Percentiles rank a stretch among this genome's conserved stretches.
Conservation (phyloP, 352 stramenopile species). For the Stramenopiles sp. region DNA sequence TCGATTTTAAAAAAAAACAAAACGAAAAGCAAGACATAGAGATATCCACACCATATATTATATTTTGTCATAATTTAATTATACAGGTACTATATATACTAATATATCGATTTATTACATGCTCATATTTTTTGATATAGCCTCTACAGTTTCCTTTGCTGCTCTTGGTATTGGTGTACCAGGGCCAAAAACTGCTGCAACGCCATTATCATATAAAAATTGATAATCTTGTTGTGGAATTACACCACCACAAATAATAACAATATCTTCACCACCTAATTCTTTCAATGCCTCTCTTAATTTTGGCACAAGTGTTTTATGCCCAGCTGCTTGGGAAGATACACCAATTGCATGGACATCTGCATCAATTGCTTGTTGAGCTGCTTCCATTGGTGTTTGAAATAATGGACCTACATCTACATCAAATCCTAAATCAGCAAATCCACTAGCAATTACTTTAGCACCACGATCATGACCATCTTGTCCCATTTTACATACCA, state of each 20-base stretch:
- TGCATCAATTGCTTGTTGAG: slow-evolving; percentile 69
- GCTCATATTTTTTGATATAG: not conserved
- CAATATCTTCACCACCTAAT: slow-evolving; percentile 66
- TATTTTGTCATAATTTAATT: too few species aligned
- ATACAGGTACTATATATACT: too few species aligned
- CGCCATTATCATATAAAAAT: slow-evolving; percentile 70
- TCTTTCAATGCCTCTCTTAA: slow-evolving; percentile 72
- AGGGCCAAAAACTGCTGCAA: slow-evolving; percentile 77
- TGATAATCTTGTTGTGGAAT: slow-evolving; percentile 89
- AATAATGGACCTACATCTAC: slow-evolving; percentile 90
- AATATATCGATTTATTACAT: too few species aligned
- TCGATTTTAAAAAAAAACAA: too few species aligned
- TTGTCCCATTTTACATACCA: slow-evolving; percentile 86
- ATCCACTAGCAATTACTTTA: slow-evolving; percentile 85
- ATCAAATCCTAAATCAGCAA: slow-evolving; percentile 89
- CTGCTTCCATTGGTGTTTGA: slow-evolving; percentile 57
- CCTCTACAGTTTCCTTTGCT: slow-evolving; percentile 23
- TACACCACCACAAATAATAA: slow-evolving; percentile 81
- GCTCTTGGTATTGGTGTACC: slow-evolving; percentile 69
- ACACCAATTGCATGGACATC: slow-evolving; percentile 80
- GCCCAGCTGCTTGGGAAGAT: slow-evolving; percentile 68
- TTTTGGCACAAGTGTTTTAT: slow-evolving; percentile 78
- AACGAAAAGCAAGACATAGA: too few species aligned
- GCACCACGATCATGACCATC: slow-evolving; percentile 88
- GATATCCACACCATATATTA: too few species aligned